Evolutionary conservation across 1,284 basidiomycete species (phyloP).

Genomic region (Austropuccinia psidii): DNA sequence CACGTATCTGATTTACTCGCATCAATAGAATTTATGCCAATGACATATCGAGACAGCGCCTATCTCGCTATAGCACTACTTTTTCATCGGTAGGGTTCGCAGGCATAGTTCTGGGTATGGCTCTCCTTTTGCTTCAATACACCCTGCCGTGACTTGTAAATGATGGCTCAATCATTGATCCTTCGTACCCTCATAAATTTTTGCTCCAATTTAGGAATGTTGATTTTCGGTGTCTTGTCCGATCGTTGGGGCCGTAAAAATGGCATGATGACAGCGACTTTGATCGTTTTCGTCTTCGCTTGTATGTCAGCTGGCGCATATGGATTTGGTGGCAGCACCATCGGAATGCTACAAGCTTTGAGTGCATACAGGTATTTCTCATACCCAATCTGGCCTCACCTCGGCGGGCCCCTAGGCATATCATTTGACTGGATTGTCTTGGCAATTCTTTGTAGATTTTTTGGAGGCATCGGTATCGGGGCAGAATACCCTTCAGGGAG

Average conservation of each 20-base stretch:
- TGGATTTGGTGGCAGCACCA: constrained; percentile 64
- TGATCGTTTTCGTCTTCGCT: constrained; percentile 70
- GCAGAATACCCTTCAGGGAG: constrained; percentile 86
- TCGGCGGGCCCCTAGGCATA: too few relatives aligned
- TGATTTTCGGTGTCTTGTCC: constrained; percentile 58
- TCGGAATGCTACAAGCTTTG: constrained; percentile 67
- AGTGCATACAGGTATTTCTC: constrained; percentile 64
- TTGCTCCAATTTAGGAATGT: constrained; percentile 34
- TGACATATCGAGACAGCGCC: constrained; percentile 12
- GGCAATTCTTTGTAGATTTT: constrained; percentile 40
- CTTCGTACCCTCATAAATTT: not conserved
- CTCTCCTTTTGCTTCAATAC: too few relatives aligned
- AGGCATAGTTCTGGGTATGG: constrained; percentile 29
- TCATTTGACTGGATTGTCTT: constrained; percentile 55
- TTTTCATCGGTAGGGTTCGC: constrained; percentile 36
- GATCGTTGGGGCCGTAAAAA: constrained; percentile 81
- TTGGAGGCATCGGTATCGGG: constrained; percentile 54
- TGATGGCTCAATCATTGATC: not conserved
- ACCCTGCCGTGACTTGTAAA: not conserved
- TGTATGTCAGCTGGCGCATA: constrained; percentile 71
- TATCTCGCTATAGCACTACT: constrained; percentile 17
- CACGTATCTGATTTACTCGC: not conserved
- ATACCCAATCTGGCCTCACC: constrained; percentile 43
- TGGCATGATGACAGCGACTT: constrained; percentile 74
- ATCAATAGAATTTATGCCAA: constrained; percentile 31